phyloP scores from a whole-genome alignment of 306 rosid genomes.

The Alnus glutinosa region DNA sequence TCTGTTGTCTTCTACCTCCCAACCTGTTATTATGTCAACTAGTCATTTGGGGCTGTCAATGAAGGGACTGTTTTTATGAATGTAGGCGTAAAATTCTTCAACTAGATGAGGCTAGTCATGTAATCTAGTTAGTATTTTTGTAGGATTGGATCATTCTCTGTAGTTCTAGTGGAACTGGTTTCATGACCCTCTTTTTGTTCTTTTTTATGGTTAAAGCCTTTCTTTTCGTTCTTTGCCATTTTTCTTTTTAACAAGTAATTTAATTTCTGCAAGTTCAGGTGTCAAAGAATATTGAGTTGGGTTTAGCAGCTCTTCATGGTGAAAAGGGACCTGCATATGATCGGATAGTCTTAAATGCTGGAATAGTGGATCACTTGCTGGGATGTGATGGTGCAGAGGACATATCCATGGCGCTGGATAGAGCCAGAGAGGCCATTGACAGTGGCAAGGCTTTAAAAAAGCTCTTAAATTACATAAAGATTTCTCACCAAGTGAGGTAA shows the following conservation, averaged over 20 bases:
- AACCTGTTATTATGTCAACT: neutral
- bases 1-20: neutral
- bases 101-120: neutral
- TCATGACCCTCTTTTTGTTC: neutral
- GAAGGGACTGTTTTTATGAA: neutral
- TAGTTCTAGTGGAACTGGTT: neutral
- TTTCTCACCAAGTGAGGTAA: constrained; percentile 56
- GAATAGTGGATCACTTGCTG: constrained; percentile 89
- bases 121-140: neutral
- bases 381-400: constrained; percentile 92
- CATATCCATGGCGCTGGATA: constrained; percentile 63
- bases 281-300: constrained; percentile 81
- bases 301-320: constrained; percentile 81
- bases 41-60: neutral
- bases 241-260: constrained; percentile 14
- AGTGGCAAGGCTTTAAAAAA: constrained; percentile 85
- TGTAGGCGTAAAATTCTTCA: neutral
- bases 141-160: neutral
- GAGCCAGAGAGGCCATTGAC: constrained; percentile 94
- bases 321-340: constrained; percentile 92
- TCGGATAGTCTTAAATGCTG: constrained; percentile 87
- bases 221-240: constrained; percentile 5
- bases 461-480: constrained; percentile 72
- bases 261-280: constrained; percentile 47
- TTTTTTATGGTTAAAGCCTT: neutral